Evolutionary conservation across 2,329 filamentous ascomycete genomes (phyloP).

Genomic region (Nemania abortiva): DNA sequence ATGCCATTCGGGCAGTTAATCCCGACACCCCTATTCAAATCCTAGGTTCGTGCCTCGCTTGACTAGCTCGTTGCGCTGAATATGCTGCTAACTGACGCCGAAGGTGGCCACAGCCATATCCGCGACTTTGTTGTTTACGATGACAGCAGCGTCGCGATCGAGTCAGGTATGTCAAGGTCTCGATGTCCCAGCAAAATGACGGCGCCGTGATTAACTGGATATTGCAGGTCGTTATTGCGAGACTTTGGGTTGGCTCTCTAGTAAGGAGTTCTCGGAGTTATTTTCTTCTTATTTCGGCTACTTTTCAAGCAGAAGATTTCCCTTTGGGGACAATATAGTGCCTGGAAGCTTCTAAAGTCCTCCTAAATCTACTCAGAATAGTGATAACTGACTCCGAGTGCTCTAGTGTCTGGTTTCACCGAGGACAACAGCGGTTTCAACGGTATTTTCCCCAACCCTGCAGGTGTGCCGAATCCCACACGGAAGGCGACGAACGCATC

Average conservation of each 20-base stretch:
- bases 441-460: conserved; percentile 52
- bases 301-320: too few relatives aligned
- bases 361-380: too few relatives aligned
- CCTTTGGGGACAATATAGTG: too few relatives aligned
- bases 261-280: too few relatives aligned
- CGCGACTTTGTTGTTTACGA: conserved; percentile 75
- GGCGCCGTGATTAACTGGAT: conserved; percentile 15
- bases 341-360: too few relatives aligned
- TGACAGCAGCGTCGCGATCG: conserved; percentile 69
- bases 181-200: not conserved
- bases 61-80: not conserved
- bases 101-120: conserved; percentile 72
- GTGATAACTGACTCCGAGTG: too few relatives aligned
- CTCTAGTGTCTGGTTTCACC: conserved; percentile 70
- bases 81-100: conserved; percentile 22
- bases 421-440: conserved; percentile 58
- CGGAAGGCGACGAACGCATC: conserved; percentile 56
- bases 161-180: conserved; percentile 56
- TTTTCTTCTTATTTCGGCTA: too few relatives aligned
- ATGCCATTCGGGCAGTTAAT: conserved; percentile 68
- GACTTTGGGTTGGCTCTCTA: conserved; percentile 75
- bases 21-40: conserved; percentile 72
- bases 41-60: conserved; percentile 55
- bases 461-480: conserved; percentile 55
- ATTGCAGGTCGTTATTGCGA: conserved; percentile 71